Base-by-base conservation (phyloP, 208 protist species). In the Zelonia costaricensis region DNA sequence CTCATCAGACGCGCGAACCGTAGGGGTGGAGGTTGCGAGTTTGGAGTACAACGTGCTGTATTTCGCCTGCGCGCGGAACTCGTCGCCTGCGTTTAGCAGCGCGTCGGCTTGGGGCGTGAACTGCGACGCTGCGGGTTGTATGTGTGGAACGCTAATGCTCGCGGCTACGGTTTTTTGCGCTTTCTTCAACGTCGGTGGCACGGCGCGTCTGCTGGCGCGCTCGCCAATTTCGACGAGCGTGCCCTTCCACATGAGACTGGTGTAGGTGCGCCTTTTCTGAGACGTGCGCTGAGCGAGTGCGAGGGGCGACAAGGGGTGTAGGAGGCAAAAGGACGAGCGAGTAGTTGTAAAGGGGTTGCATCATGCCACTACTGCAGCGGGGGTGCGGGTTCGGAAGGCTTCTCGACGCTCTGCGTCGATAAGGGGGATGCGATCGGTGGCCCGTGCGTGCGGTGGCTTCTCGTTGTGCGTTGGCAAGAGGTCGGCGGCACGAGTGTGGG, bases 1-100 rank as follows among this genome's bases (percentile, higher is more conserved):
- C n/a, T 58, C 33, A 2, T 70, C 63, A 36, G 16, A 13, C 9
- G 48, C n/a, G n/a, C 63, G 39, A 5, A 70, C 4, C 9, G 1
- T 25, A 13, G 43, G 55, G 5, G 56, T 25, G 6, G 9, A 44
- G 28, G 43, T 45, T 18, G 42, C 31, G 20, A 78, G 35, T 4
- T 55, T 65, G 15, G 65, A 57, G 27, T 62, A 33, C 6, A 70
- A 59, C 31, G 40, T 36, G 22, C 63, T 70, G 39, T 27, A 51
- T 8, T 44, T 45, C 4, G 57, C 25, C 2, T 62, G 53, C n/a
- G 30, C 48, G 12, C 51, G 25, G 22, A 48, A 62, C 0, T 62
- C 55, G 28, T 22, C 31, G 9, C 49, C 46, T 20, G 63, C 46
- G 13, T 42, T 18, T n/a, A 35, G 15, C 48, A 70, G 28, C 1